These are phyloP conservation scores for Mucor plumbeus DNA, from an alignment of 371 early-diverging fungal species.

Conservation along the genomic window DNA sequence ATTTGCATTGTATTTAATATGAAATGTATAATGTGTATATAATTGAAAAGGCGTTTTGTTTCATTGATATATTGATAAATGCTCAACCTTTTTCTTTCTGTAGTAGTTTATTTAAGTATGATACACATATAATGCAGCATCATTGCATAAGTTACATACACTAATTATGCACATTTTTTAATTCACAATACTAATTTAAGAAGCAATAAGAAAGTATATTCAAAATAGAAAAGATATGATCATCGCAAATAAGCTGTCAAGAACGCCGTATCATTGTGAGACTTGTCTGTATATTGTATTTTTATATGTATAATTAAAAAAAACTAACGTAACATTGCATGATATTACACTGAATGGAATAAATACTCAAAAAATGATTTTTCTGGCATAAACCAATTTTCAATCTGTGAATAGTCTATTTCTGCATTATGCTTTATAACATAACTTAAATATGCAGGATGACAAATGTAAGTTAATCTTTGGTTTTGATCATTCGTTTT, in stretches of 20 bases:
- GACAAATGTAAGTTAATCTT: constrained; percentile 34
- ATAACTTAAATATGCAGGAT: constrained; percentile 30
- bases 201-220: too few relatives aligned
- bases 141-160: not conserved
- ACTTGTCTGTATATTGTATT: not conserved
- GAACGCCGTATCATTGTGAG: not conserved
- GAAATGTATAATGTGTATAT: not conserved
- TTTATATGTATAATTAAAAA: not conserved
- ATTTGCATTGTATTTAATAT: not conserved
- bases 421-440: constrained; percentile 12
- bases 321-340: constrained; percentile 6
- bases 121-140: not conserved
- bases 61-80: not conserved
- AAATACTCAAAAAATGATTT: constrained; percentile 40
- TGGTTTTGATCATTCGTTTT: constrained; percentile 26
- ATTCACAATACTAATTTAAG: too few relatives aligned
- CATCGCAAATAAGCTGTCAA: not conserved
- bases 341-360: constrained; percentile 15
- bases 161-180: not conserved
- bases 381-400: constrained; percentile 28
- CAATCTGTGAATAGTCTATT: constrained; percentile 16
- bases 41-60: constrained; percentile 1
- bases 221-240: not conserved
- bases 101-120: not conserved
- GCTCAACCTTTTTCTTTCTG: too few relatives aligned